Evolutionary conservation across 164 flowering plant genomes (phyloP).

Genomic region (Annona squamosa): DNA sequence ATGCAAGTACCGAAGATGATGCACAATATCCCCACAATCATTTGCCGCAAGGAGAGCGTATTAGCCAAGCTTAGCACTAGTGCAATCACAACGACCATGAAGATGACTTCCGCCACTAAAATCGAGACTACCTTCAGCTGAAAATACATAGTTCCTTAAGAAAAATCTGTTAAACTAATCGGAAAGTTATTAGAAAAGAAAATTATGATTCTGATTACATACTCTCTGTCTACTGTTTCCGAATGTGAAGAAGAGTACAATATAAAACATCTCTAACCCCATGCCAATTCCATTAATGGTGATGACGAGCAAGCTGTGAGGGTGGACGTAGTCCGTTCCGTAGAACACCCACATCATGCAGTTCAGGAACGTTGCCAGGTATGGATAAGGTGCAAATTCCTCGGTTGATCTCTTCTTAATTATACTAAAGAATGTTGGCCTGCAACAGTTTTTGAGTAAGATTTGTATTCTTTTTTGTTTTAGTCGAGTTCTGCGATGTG

Average conservation of each 20-base stretch:
- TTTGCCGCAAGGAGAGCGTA: slow-evolving; percentile 21
- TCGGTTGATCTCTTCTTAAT: neutral
- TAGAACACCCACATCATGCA: neutral
- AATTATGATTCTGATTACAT: neutral
- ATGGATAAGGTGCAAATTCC: neutral
- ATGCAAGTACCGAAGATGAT: slow-evolving; percentile 41
- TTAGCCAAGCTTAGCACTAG: slow-evolving; percentile 24
- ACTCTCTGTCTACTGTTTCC: neutral
- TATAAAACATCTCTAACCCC: neutral
- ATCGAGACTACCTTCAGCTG: slow-evolving; percentile 23
- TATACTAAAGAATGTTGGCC: neutral
- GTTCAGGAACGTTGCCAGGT: neutral
- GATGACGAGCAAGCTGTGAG: neutral
- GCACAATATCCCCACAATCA: slow-evolving; percentile 46
- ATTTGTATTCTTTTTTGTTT: too few relatives aligned
- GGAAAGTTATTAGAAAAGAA: neutral
- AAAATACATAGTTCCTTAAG: neutral
- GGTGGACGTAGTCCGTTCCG: neutral
- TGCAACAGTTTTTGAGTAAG: neutral
- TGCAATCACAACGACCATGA: slow-evolving; percentile 21
- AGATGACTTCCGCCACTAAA: slow-evolving; percentile 17
- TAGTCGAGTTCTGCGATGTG: too few relatives aligned
- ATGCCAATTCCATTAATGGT: neutral
- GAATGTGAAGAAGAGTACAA: neutral
- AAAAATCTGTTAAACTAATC: neutral